Conservation (phyloP, 2,329 filamentous ascomycete species). For the Cercospora berteroae region DNA sequence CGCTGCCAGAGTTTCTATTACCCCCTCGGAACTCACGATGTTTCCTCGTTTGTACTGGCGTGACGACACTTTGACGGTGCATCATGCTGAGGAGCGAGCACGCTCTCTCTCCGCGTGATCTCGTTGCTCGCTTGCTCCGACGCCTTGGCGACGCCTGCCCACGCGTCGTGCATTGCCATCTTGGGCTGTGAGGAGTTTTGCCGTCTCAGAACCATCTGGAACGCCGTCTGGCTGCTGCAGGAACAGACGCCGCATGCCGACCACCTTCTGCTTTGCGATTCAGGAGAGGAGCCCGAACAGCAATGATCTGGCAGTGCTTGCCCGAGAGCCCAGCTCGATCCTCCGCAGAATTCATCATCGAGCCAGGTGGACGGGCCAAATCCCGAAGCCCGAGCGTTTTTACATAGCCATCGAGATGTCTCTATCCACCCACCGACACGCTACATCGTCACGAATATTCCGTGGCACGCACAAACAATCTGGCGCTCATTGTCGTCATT, state of each 20-base stretch:
- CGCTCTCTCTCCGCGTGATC: slow-evolving; percentile 11
- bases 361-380: background rate
- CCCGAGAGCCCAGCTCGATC: background rate
- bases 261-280: background rate
- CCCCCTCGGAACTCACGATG: slow-evolving; percentile 9
- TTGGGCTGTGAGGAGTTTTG: background rate
- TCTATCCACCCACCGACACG: background rate
- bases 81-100: slow-evolving; percentile 3
- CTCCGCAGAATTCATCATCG: background rate
- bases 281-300: background rate
- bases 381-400: background rate
- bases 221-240: slow-evolving; percentile 1
- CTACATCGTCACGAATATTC: background rate
- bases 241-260: background rate
- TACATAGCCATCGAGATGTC: background rate
- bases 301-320: background rate
- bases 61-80: slow-evolving; percentile 8
- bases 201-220: background rate
- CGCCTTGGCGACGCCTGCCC: background rate
- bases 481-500: background rate
- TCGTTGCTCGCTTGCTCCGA: background rate
- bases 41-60: background rate
- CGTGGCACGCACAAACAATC: background rate
- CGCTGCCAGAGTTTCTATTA: slow-evolving; percentile 5
- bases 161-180: background rate